A percentile compares a stretch with the other conserved stretches of the same genome.
Evolutionary conservation across 2,329 filamentous ascomycete species (phyloP).

Genomic region (Penicillium sp.): DNA sequence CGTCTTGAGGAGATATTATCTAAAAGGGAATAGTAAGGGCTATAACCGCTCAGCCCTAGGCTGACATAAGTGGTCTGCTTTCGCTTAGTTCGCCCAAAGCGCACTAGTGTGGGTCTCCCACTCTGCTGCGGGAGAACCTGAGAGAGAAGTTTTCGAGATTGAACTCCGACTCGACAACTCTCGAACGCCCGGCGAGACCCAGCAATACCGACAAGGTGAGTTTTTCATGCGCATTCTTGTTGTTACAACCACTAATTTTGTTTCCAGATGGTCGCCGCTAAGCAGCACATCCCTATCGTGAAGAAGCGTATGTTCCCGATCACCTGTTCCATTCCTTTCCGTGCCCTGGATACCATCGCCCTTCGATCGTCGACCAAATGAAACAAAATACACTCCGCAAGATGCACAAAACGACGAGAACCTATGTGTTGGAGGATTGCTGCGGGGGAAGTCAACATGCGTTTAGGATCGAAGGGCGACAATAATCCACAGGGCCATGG

Average conservation of each 20-base stretch:
- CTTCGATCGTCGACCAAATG: constrained; percentile 17
- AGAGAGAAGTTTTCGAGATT: constrained; percentile 43
- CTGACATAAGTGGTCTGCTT: constrained; percentile 22
- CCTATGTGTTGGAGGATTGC: not conserved
- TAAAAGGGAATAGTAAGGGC: constrained; percentile 24
- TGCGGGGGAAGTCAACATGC: not conserved
- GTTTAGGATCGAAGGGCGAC: constrained; percentile 9
- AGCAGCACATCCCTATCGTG: constrained; percentile 99
- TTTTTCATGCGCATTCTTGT: constrained; percentile 10
- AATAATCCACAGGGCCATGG: not conserved
- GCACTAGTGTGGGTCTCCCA: constrained; percentile 37
- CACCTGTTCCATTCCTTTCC: constrained; percentile 10
- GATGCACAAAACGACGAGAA: not conserved
- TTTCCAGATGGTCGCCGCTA: constrained; percentile 86
- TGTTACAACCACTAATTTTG: constrained; percentile 8
- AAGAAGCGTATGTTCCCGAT: constrained; percentile 89
- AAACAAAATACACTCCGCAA: constrained; percentile 2
- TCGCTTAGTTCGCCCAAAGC: constrained; percentile 30
- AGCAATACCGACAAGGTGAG: constrained; percentile 48
- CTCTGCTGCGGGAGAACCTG: constrained; percentile 35
- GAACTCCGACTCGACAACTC: constrained; percentile 44
- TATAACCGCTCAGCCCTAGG: constrained; percentile 21
- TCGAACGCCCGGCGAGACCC: constrained; percentile 45
- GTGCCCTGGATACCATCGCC: constrained; percentile 24
- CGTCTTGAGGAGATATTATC: constrained; percentile 4